phyloP scores from a whole-genome alignment of 2,329 filamentous ascomycete species.

The Ceratocystiopsis brevicomis region DNA sequence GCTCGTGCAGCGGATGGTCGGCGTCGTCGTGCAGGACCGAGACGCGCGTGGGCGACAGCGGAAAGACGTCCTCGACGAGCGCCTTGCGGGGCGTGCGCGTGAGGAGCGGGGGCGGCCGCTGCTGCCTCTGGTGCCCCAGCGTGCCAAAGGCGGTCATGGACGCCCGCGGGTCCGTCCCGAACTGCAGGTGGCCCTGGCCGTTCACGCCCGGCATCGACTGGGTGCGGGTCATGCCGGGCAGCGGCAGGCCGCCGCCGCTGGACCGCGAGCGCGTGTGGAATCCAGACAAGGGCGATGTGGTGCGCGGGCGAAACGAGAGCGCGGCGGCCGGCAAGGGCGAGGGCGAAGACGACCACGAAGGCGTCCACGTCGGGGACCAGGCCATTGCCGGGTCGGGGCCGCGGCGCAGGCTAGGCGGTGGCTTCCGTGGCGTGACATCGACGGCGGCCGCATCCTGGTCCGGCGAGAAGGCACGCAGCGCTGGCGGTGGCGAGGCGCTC shows the following conservation, averaged over 20 bases:
- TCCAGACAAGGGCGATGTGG: constrained; percentile 40
- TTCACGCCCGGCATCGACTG: constrained; percentile 46
- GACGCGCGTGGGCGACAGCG: constrained; percentile 31
- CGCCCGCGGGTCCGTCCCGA: constrained; percentile 32
- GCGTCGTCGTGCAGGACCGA: constrained; percentile 30
- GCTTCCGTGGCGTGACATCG: constrained; percentile 20
- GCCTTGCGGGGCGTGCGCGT: constrained; percentile 29
- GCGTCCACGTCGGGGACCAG: not conserved
- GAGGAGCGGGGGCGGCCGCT: constrained; percentile 20
- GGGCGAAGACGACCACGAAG: constrained; percentile 9
- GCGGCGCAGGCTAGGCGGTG: constrained; percentile 32
- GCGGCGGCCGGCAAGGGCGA: constrained; percentile 26
- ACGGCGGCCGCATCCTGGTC: not conserved
- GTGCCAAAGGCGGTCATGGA: constrained; percentile 33
- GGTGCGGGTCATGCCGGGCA: constrained; percentile 38
- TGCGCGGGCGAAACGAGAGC: constrained; percentile 41
- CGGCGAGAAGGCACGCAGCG: constrained; percentile 16
- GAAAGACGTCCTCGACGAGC: constrained; percentile 37
- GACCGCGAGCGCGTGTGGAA: constrained; percentile 38
- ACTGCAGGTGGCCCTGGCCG: constrained; percentile 37
- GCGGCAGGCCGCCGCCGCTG: constrained; percentile 18
- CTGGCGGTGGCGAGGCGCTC: constrained; percentile 17
- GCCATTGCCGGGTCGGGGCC: constrained; percentile 24
- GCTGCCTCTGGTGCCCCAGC: constrained; percentile 24
- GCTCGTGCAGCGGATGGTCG: constrained; percentile 28